Percentiles rank a stretch among this genome's conserved stretches.
phyloP scores from a whole-genome alignment of 2,329 filamentous ascomycete genomes.

The Ceratocystis lukuohia region DNA sequence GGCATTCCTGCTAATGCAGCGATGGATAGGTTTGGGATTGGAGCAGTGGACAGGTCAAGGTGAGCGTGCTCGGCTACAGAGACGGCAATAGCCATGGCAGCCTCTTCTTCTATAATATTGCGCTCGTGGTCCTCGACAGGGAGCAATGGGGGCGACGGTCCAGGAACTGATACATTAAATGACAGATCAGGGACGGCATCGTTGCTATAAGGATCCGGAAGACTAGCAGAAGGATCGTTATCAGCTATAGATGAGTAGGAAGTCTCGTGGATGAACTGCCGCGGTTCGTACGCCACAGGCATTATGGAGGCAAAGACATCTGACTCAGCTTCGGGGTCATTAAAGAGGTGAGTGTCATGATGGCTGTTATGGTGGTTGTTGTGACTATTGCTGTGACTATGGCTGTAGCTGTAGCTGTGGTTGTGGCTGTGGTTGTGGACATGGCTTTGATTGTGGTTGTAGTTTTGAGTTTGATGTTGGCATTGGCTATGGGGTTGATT shows the following conservation, averaged over 20 bases:
- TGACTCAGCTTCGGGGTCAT: conserved; percentile 11
- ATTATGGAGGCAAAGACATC: conserved; percentile 26
- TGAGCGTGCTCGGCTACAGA: conserved; percentile 17
- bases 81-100: conserved; percentile 15
- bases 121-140: conserved; percentile 25
- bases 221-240: conserved; percentile 26
- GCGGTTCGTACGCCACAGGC: conserved; percentile 40
- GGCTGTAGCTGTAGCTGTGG: too few species aligned
- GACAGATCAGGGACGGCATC: conserved; percentile 33
- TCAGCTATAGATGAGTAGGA: conserved; percentile 32
- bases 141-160: conserved; percentile 28
- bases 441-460: too few species aligned
- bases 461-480: too few species aligned
- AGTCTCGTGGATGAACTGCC: conserved; percentile 37
- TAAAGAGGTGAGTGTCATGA: conserved; percentile 21
- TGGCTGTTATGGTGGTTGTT: conserved; percentile 11
- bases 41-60: conserved; percentile 15
- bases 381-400: background rate
- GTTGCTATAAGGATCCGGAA: conserved; percentile 32
- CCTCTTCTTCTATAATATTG: conserved; percentile 16
- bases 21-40: conserved; percentile 11
- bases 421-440: too few species aligned
- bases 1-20: conserved; percentile 16
- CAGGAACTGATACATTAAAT: conserved; percentile 26
- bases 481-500: background rate